Conservation (phyloP, 2,329 filamentous ascomycete genomes). For the Cladosporium sp. region DNA sequence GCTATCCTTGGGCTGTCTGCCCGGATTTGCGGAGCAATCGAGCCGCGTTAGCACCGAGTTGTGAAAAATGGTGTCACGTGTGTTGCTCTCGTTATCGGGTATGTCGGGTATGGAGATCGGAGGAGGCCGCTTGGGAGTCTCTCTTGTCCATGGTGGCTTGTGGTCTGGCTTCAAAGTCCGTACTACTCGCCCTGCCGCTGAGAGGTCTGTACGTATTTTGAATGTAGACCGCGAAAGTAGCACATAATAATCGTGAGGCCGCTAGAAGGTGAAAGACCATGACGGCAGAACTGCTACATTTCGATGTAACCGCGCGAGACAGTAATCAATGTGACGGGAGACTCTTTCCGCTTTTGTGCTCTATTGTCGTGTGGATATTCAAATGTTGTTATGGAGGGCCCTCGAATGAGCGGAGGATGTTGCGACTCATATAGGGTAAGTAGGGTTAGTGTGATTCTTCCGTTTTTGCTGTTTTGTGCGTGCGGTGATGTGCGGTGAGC, state of each 20-base stretch:
- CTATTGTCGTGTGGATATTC: no score
- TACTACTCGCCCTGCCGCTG: no score
- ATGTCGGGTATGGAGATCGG: constrained; percentile 2
- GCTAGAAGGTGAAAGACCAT: background rate
- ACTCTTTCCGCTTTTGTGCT: background rate
- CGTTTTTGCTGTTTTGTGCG: no score
- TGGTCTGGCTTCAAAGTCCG: no score
- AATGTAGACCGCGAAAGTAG: no score
- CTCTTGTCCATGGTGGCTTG: background rate
- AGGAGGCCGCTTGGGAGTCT: background rate
- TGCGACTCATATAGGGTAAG: background rate
- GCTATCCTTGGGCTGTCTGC: background rate
- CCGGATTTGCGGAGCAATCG: background rate
- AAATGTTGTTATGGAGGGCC: no score
- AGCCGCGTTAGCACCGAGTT: constrained; percentile 13
- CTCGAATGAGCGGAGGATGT: no score
- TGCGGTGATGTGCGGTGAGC: no score
- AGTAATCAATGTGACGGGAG: background rate
- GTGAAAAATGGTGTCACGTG: constrained; percentile 5
- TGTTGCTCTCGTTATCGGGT: background rate
- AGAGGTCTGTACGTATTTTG: no score
- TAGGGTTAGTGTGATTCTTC: constrained; percentile 4
- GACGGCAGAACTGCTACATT: background rate
- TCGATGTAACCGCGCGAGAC: background rate
- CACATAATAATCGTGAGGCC: no score